Conservation (phyloP, 352 stramenopile species). For the Phytopythium vexans region DNA sequence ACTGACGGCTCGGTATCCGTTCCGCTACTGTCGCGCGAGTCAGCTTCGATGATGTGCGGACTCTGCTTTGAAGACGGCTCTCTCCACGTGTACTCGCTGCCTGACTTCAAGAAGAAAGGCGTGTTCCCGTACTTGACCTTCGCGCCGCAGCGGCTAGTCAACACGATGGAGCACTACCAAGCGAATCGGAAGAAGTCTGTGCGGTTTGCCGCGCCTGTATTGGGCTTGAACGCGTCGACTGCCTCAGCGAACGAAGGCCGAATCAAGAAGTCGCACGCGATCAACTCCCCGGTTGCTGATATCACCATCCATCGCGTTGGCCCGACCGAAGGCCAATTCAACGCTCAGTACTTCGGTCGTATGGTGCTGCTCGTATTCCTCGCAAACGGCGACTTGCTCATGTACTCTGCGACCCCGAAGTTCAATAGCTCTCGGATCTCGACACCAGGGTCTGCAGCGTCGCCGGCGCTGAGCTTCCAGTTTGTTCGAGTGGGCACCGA, state of each 20-base stretch:
- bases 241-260: slow-evolving; percentile 69
- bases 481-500: slow-evolving; percentile 70
- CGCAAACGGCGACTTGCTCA: slow-evolving; percentile 78
- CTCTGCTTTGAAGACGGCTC: slow-evolving; percentile 81
- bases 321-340: slow-evolving; percentile 66
- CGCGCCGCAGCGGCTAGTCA: slow-evolving; percentile 70
- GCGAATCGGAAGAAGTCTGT: slow-evolving; percentile 54
- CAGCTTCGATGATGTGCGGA: slow-evolving; percentile 79
- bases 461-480: slow-evolving; percentile 34
- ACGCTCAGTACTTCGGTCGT: slow-evolving; percentile 65
- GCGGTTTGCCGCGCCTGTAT: slow-evolving; percentile 45
- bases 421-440: slow-evolving; percentile 20
- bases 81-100: slow-evolving; percentile 78
- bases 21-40: slow-evolving; percentile 39
- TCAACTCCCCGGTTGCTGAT: slow-evolving; percentile 81
- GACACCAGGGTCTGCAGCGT: slow-evolving; percentile 5
- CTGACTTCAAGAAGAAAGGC: slow-evolving; percentile 77
- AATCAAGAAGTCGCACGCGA: slow-evolving; percentile 78
- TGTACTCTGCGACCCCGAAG: slow-evolving; percentile 68
- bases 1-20: slow-evolving; percentile 47
- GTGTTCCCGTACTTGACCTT: slow-evolving; percentile 84
- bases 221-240: slow-evolving; percentile 70
- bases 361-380: slow-evolving; percentile 87
- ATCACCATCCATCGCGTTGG: slow-evolving; percentile 80
- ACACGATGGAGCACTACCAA: slow-evolving; percentile 67